A percentile compares a stretch with the other conserved stretches of the same genome.
These are phyloP conservation scores for Dalbergia cultrata DNA, from an alignment of 306 rosid genomes.

Conservation along the genomic window DNA sequence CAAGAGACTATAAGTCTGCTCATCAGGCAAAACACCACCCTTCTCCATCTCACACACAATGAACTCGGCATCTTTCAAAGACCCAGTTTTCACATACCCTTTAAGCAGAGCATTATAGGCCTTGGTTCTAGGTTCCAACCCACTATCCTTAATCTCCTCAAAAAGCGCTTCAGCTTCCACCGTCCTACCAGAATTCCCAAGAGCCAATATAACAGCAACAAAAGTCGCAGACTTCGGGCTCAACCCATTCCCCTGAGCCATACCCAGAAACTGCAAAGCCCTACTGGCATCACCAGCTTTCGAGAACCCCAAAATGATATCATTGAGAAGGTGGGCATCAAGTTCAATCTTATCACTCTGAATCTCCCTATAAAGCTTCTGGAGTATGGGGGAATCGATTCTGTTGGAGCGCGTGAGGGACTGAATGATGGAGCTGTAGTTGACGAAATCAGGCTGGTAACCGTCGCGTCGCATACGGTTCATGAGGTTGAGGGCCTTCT, in stretches of 20 bases:
- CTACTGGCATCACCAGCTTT: slow-evolving; percentile 78
- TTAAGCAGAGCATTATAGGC: slow-evolving; percentile 89
- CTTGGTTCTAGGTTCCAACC: slow-evolving; percentile 76
- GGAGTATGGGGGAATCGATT: slow-evolving; percentile 75
- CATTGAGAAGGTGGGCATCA: slow-evolving; percentile 79
- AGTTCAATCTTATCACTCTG: slow-evolving; percentile 80
- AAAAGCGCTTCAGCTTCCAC: slow-evolving; percentile 88
- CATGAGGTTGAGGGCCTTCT: slow-evolving; percentile 81
- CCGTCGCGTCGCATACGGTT: slow-evolving; percentile 90
- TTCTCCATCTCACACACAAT: slow-evolving; percentile 87
- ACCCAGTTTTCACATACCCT: slow-evolving; percentile 79
- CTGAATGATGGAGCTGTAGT: slow-evolving; percentile 83
- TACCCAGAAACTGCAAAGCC: slow-evolving; percentile 80
- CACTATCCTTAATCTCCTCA: slow-evolving; percentile 85
- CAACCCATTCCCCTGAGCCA: slow-evolving; percentile 82
- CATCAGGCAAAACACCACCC: slow-evolving; percentile 78
- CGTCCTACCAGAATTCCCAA: slow-evolving; percentile 80
- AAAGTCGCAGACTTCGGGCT: slow-evolving; percentile 71
- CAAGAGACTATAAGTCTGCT: slow-evolving; percentile 79
- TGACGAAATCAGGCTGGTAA: slow-evolving; percentile 77
- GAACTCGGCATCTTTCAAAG: slow-evolving; percentile 78
- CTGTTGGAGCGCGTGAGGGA: slow-evolving; percentile 80
- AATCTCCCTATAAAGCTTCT: slow-evolving; percentile 76
- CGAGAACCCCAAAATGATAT: slow-evolving; percentile 76
- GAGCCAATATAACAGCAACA: slow-evolving; percentile 69